A percentile compares a stretch with the other conserved stretches of the same genome.
These are phyloP conservation scores for Cryptococcus wingfieldii DNA, from an alignment of 1,284 basidiomycete genomes.

Conservation along the genomic window DNA sequence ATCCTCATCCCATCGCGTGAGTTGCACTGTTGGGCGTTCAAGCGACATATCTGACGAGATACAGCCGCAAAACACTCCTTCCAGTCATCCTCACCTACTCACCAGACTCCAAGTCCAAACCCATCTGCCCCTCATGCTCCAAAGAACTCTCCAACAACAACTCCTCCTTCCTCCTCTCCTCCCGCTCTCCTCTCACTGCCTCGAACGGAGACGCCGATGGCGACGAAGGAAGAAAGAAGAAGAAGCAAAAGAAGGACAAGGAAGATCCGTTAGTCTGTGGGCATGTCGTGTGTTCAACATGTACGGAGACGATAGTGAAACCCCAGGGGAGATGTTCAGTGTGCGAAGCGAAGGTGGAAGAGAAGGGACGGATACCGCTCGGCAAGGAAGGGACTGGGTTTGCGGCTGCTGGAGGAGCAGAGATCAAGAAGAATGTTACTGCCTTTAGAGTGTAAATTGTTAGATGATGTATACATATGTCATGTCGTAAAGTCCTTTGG, in stretches of 20 bases:
- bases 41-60: not conserved
- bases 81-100: slow-evolving; percentile 70
- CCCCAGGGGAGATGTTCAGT: slow-evolving; percentile 72
- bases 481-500: not conserved
- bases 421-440: slow-evolving; percentile 50
- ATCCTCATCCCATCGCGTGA: slow-evolving; percentile 67
- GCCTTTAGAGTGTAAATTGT: slow-evolving; percentile 40
- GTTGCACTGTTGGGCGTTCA: slow-evolving; percentile 34
- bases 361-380: slow-evolving; percentile 48
- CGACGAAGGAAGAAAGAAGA: slow-evolving; percentile 26
- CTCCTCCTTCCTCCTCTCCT: slow-evolving; percentile 59
- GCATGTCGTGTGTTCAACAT: slow-evolving; percentile 81
- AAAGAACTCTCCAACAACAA: slow-evolving; percentile 74
- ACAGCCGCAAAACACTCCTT: slow-evolving; percentile 67
- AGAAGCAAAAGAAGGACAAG: slow-evolving; percentile 36
- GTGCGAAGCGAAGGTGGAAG: slow-evolving; percentile 59
- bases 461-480: not conserved
- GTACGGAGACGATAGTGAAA: slow-evolving; percentile 72
- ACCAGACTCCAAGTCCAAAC: slow-evolving; percentile 49
- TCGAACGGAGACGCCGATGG: slow-evolving; percentile 7
- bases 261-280: slow-evolving; percentile 55
- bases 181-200: slow-evolving; percentile 8
- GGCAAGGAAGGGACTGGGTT: slow-evolving; percentile 84
- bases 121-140: slow-evolving; percentile 86
- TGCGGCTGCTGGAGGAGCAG: slow-evolving; percentile 83